These are phyloP conservation scores for Xanthoconium stramineum DNA, from an alignment of 768 basidiomycete genomes.

Conservation along the genomic window DNA sequence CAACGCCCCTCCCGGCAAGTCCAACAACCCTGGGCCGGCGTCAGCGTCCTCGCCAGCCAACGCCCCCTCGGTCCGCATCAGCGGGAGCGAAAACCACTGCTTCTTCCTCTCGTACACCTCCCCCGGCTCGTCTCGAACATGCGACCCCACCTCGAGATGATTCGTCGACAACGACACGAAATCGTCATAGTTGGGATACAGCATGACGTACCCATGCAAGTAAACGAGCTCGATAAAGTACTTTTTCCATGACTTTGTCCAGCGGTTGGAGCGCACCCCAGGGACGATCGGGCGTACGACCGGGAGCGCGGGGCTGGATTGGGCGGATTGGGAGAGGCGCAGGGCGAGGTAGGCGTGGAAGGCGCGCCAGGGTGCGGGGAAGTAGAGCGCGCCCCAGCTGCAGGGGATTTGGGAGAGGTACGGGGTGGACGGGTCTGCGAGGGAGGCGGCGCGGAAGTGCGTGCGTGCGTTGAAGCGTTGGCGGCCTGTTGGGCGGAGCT, in stretches of 20 bases:
- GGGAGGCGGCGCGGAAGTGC: slow-evolving; percentile 45
- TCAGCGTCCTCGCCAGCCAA: slow-evolving; percentile 5
- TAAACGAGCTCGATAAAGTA: slow-evolving; percentile 86
- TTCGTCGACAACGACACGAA: slow-evolving; percentile 85
- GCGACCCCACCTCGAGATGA: slow-evolving; percentile 81
- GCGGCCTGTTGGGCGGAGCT: slow-evolving; percentile 66
- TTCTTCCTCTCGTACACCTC: slow-evolving; percentile 52
- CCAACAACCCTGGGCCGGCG: slow-evolving; percentile 39
- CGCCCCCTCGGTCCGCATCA: slow-evolving; percentile 47
- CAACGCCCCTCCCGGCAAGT: slow-evolving; percentile 53
- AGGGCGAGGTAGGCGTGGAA: slow-evolving; percentile 74
- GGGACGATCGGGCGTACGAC: slow-evolving; percentile 57
- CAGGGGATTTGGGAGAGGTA: slow-evolving; percentile 87
- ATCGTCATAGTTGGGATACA: slow-evolving; percentile 78
- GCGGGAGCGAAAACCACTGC: slow-evolving; percentile 62
- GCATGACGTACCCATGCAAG: slow-evolving; percentile 81
- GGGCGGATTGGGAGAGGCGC: slow-evolving; percentile 54
- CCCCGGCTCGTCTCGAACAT: slow-evolving; percentile 58
- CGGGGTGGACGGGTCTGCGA: slow-evolving; percentile 52
- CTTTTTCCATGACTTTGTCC: slow-evolving; percentile 84
- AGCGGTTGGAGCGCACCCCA: slow-evolving; percentile 72
- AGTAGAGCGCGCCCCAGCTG: slow-evolving; percentile 91
- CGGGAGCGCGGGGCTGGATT: slow-evolving; percentile 1
- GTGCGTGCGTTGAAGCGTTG: slow-evolving; percentile 62
- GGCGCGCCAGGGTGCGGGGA: slow-evolving; percentile 85